Percentiles rank a stretch among this genome's conserved stretches.
Evolutionary conservation across 1,284 basidiomycete genomes (phyloP).

Genomic region (Peniophora sp.): DNA sequence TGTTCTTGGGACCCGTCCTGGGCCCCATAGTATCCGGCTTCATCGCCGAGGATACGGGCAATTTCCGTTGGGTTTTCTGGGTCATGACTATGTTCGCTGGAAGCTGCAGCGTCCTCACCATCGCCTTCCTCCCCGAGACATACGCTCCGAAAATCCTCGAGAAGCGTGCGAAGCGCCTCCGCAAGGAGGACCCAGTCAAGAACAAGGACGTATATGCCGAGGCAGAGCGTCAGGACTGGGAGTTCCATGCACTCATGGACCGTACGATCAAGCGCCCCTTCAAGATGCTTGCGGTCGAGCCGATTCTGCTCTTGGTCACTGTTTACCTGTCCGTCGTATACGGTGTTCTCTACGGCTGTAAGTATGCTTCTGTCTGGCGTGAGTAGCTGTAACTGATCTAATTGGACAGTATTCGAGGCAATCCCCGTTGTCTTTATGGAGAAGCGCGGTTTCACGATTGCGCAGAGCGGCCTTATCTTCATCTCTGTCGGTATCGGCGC

Average conservation of each 20-base stretch:
- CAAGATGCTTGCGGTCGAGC: constrained; percentile 57
- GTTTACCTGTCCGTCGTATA: constrained; percentile 65
- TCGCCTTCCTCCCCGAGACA: constrained; percentile 43
- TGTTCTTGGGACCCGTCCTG: constrained; percentile 60
- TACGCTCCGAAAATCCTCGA: constrained; percentile 28
- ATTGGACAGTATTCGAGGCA: constrained; percentile 46
- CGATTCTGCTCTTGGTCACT: constrained; percentile 58
- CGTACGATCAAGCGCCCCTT: constrained; percentile 57
- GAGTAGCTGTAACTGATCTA: constrained; percentile 5
- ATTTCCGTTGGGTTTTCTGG: constrained; percentile 24
- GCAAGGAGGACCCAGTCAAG: constrained; percentile 37
- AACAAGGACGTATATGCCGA: constrained; percentile 45
- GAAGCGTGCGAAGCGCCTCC: constrained; percentile 28
- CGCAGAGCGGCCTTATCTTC: constrained; percentile 49
- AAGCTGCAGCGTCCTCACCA: constrained; percentile 25
- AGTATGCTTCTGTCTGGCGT: constrained; percentile 18
- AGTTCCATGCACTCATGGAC: constrained; percentile 38
- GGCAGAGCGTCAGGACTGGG: constrained; percentile 57
- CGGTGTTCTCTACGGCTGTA: constrained; percentile 53
- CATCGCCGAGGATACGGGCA: not conserved
- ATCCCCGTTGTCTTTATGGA: constrained; percentile 29
- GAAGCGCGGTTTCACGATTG: constrained; percentile 41
- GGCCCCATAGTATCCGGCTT: constrained; percentile 53
- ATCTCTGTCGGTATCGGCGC: constrained; percentile 64
- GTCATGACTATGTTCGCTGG: constrained; percentile 36